Percentiles rank a stretch among this genome's conserved stretches.
phyloP scores from a whole-genome alignment of 2,329 filamentous ascomycete genomes.

The Tolypocladium ophioglossoides region DNA sequence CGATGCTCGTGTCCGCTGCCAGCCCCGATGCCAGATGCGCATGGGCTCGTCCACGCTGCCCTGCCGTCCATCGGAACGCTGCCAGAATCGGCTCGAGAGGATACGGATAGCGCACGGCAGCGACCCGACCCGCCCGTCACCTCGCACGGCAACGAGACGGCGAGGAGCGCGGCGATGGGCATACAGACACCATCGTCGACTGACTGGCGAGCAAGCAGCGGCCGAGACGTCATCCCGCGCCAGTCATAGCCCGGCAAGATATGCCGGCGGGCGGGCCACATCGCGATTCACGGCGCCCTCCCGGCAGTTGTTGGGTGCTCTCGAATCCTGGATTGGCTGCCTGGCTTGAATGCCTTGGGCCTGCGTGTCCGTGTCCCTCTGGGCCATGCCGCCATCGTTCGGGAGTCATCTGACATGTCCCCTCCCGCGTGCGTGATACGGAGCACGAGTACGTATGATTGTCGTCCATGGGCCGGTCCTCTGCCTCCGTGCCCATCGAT shows the following conservation, averaged over 20 bases:
- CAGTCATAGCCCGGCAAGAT: not conserved
- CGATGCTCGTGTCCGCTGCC: not conserved
- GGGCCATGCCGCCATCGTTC: not conserved
- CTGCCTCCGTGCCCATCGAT: not conserved
- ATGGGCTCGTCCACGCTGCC: too few relatives aligned
- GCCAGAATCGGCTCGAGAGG: too few relatives aligned
- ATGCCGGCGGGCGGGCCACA: not conserved
- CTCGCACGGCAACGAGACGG: not conserved
- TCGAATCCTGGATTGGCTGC: not conserved
- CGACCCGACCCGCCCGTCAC: not conserved
- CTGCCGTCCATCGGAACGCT: not conserved
- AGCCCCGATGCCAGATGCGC: not conserved
- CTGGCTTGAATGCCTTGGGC: not conserved
- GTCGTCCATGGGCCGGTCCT: not conserved
- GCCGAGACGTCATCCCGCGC: not conserved
- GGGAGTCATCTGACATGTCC: not conserved
- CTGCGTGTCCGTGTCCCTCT: not conserved
- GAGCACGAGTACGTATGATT: too few relatives aligned
- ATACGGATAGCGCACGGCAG: too few relatives aligned
- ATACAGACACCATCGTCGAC: not conserved
- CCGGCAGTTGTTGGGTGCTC: not conserved
- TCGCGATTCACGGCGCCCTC: not conserved
- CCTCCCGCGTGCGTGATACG: not conserved
- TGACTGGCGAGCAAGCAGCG: too few relatives aligned
- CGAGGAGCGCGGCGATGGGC: not conserved